Evolutionary conservation across 352 stramenopile species (phyloP).

Genomic region (Phytophthora hibernalis): DNA sequence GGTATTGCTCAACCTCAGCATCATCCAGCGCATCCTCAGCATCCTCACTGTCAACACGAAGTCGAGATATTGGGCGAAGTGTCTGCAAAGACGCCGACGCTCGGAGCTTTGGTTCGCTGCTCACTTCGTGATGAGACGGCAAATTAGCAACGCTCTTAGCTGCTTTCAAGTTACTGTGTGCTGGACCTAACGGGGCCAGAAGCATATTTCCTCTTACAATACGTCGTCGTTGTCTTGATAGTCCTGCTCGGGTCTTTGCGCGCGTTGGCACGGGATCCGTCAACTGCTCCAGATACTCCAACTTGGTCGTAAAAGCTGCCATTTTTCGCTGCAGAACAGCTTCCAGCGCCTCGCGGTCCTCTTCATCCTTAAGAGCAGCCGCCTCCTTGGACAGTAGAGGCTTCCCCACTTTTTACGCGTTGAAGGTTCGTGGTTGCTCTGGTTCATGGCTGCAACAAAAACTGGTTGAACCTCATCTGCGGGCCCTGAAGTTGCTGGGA

Average conservation of each 20-base stretch:
- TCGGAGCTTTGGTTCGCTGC: conserved; percentile 7
- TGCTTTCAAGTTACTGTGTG: conserved; percentile 15
- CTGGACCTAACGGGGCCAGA: conserved; percentile 16
- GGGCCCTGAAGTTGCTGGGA: conserved; percentile 14
- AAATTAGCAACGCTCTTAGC: conserved; percentile 18
- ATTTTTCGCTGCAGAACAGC: conserved; percentile 26
- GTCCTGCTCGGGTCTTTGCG: conserved; percentile 23
- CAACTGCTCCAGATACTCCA: conserved; percentile 45
- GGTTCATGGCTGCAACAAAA: conserved; percentile 40
- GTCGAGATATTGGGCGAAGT: conserved; percentile 1
- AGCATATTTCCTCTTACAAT: conserved; percentile 26
- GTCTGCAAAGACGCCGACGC: conserved; percentile 27
- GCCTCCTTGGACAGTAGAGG: conserved; percentile 27
- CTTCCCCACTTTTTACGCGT: conserved; percentile 9
- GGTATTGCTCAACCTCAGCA: conserved; percentile 31
- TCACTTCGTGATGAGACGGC: neutral
- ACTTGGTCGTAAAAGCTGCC: conserved; percentile 38
- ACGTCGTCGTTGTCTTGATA: conserved; percentile 21
- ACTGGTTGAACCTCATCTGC: conserved; percentile 51
- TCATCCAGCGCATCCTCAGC: conserved; percentile 31
- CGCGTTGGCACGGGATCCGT: neutral
- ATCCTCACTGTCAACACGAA: conserved; percentile 23
- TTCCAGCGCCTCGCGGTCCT: conserved; percentile 29
- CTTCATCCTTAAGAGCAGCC: conserved; percentile 30
- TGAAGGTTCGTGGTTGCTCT: conserved; percentile 22